Evolutionary conservation across 208 protist species (phyloP), one percentile per base, ranked within the genome.

Genomic region (Lotmaria passim): DNA sequence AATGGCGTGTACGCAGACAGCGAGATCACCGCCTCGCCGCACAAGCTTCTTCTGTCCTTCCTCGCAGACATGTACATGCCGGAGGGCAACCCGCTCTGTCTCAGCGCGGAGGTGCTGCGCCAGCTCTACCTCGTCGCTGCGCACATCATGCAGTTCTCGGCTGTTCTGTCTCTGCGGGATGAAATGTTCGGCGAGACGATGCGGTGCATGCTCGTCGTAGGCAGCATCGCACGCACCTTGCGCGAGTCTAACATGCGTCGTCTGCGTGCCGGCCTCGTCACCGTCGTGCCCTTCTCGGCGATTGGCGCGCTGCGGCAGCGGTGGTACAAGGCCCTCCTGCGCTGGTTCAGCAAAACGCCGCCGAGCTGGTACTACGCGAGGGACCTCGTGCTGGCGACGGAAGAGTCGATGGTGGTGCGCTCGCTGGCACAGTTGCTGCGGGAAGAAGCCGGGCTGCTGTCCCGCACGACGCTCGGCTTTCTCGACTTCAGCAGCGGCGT

Each of bases 151-250:
- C 61, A 89, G 68, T 73, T 75, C 24, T 34, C 81, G 7, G 57
- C 78, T 23, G 55, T 71, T 43, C 67, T 91, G 36, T 93, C 86
- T 14, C 86, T 90, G 30, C 93, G 91, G 75, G 84, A 89, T 70
- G 64, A 51, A 53, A 93, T 90, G 41, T 93, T 96, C 58, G 83
- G 81, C 12, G 91, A 96, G 74, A 90, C 59, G 65, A 93, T 93
- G 84, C 82, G 81, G 34, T 79, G 73, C 41, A 57, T 81, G 68
- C 50, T 93, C 24, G 71, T 96, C 30, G 67, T 96, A 7, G 81
- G 81, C 53, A 79, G 78, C 65, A 74, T 93, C 14, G 83, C 76
- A 38, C 79, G 75, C 38, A 71, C 81, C 62, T 58, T 92, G 46
- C 79, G 85, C 28, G 68, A 75, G 31, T 79, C 78, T 19, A 96